phyloP scores from a whole-genome alignment of 2,329 filamentous ascomycete species.

The Calonectria pseudoturangicola region DNA sequence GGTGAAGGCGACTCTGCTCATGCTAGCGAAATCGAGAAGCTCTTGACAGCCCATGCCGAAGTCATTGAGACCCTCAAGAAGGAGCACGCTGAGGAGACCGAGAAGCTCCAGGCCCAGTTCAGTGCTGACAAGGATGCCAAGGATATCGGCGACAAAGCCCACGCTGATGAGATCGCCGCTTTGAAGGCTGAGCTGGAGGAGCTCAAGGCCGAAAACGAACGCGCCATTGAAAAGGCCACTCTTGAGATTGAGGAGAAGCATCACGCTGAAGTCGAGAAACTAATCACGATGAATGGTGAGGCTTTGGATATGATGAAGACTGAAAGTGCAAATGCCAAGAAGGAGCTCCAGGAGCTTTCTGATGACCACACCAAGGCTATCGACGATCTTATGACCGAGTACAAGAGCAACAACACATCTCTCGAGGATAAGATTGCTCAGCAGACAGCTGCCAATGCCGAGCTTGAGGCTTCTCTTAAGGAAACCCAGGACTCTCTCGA shows the following conservation, averaged over 20 bases:
- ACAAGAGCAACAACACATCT: constrained; percentile 58
- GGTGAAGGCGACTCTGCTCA: constrained; percentile 63
- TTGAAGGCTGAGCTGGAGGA: constrained; percentile 68
- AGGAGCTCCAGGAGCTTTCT: constrained; percentile 66
- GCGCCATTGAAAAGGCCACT: constrained; percentile 67
- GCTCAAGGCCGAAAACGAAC: constrained; percentile 64
- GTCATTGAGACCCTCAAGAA: constrained; percentile 65
- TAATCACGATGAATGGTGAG: constrained; percentile 65
- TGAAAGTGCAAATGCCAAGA: constrained; percentile 61
- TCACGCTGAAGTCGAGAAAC: constrained; percentile 68
- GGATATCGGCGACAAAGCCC: constrained; percentile 58
- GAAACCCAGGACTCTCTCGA: constrained; percentile 65
- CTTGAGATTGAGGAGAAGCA: constrained; percentile 67
- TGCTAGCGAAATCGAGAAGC: constrained; percentile 63
- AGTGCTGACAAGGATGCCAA: constrained; percentile 57
- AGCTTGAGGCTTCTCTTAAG: constrained; percentile 61
- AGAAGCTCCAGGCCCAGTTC: constrained; percentile 57
- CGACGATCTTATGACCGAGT: constrained; percentile 64
- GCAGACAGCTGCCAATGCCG: constrained; percentile 60
- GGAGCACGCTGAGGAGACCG: constrained; percentile 62
- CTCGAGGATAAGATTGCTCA: constrained; percentile 61
- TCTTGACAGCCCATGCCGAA: constrained; percentile 67
- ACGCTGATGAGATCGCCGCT: constrained; percentile 59
- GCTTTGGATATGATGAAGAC: constrained; percentile 64
- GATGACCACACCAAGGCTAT: constrained; percentile 61